Base-by-base conservation (phyloP, 2,329 filamentous ascomycete genomes). In the Bisporella sp. region DNA sequence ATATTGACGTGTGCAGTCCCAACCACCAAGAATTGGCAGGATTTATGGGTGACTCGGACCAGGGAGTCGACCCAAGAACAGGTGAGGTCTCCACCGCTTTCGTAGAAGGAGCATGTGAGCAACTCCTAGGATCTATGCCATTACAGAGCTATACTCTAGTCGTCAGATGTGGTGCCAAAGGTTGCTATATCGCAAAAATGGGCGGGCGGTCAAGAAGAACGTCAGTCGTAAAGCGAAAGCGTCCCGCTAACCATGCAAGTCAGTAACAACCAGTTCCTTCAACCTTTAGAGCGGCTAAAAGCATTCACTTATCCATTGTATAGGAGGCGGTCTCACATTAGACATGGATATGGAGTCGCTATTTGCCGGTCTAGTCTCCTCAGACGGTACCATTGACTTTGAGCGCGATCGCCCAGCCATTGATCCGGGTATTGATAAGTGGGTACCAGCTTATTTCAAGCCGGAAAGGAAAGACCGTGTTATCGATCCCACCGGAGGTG, bases 401-500 rank as follows among this genome's bases (percentile, higher is more conserved):
- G 75, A 75, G 31, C 40, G 77, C 6, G 79, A 82, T 55, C 77
- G 81, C 57, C 76, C 81, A 33, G 76, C 79, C 54, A 70, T 66
- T 5, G 61, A 67, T 53, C 57, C 59, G 3, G 65, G 83, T 3
- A 74, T 84, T 48, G 78, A 84, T 60, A 71, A 76, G 52, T 95
- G 89, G 87, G 70, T 96, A 29, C 88, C 87, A 9, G 87, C 91
- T 6, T 92, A 85, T 63, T 87, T 91, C 62, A 42, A 54, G 39
- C 13, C 41, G 9, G 41, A 41, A 31, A 46, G 44, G n/a, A 49
- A 43, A 37, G 63, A 63, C 1, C 79, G 72, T 51, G 89, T 96
- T 1, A 71, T 93, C n/a, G 93, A 97, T 67, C 91, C 92, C 0
- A 97, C 93, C 0, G 93, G 93, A 7, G 93, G 90, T 21, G 93